These are phyloP conservation scores for Gossypium anomalum DNA, from an alignment of 345 rosid genomes.

Conservation along the genomic window DNA sequence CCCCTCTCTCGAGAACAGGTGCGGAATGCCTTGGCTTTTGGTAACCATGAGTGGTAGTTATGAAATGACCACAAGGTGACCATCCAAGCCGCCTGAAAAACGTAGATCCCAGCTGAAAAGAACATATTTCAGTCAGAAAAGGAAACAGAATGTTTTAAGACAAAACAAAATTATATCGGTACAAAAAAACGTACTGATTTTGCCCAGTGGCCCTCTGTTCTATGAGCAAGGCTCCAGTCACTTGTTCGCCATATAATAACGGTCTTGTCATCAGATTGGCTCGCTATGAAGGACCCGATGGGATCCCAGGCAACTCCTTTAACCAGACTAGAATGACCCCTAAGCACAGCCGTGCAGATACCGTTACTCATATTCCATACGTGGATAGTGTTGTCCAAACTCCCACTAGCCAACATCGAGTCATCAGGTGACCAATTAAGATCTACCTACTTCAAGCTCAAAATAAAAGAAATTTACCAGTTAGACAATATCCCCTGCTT, in stretches of 20 bases:
- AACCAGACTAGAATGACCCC: slow-evolving; percentile 95
- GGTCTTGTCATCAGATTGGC: slow-evolving; percentile 98
- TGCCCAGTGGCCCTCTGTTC: slow-evolving; percentile 95
- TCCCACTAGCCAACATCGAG: slow-evolving; percentile 87
- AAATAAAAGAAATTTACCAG: slow-evolving; percentile 32
- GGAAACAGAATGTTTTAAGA: slow-evolving; percentile 5
- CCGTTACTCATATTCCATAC: slow-evolving; percentile 96
- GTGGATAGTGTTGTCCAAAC: slow-evolving; percentile 94
- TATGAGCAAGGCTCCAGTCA: slow-evolving; percentile 96
- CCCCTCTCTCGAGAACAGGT: slow-evolving; percentile 98
- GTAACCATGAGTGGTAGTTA: slow-evolving; percentile 97
- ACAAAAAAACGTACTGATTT: slow-evolving; percentile 68
- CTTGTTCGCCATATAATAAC: slow-evolving; percentile 99
- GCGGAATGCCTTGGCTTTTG: slow-evolving; percentile 99
- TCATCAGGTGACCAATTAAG: slow-evolving; percentile 99
- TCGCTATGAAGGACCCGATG: slow-evolving; percentile 91
- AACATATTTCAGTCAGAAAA: slow-evolving; percentile 22
- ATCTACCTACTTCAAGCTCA: slow-evolving; percentile 98
- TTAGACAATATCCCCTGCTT: slow-evolving; percentile 30
- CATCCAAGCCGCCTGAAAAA: slow-evolving; percentile 99
- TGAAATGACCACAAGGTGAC: slow-evolving; percentile 99
- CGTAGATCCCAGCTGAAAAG: slow-evolving; percentile 86
- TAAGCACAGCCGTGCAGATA: slow-evolving; percentile 90
- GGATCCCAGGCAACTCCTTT: slow-evolving; percentile 99
- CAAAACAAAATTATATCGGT: neutral